These are phyloP conservation scores for Phytopythium sindhum DNA, from an alignment of 352 stramenopile genomes.

Conservation along the genomic window DNA sequence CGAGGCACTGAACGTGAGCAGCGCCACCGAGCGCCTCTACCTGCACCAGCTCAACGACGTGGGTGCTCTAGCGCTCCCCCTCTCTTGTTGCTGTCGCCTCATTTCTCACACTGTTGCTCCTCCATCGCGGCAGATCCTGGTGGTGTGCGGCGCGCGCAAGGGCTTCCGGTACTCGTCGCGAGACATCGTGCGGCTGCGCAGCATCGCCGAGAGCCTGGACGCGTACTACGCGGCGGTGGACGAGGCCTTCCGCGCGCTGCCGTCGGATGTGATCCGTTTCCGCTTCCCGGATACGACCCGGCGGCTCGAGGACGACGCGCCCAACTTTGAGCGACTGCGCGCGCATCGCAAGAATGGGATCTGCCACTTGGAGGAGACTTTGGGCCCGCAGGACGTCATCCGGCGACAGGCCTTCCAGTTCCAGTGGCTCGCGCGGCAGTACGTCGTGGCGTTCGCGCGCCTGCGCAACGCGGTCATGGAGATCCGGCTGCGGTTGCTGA, in stretches of 20 bases:
- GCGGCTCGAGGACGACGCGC: slow-evolving; percentile 60
- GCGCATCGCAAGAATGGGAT: slow-evolving; percentile 18
- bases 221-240: slow-evolving; percentile 51
- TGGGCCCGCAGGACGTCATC: slow-evolving; percentile 30
- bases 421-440: slow-evolving; percentile 66
- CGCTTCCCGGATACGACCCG: slow-evolving; percentile 43
- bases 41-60: slow-evolving; percentile 80
- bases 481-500: slow-evolving; percentile 49
- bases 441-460: slow-evolving; percentile 54
- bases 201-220: slow-evolving; percentile 47
- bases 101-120: background rate
- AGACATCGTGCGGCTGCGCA: slow-evolving; percentile 60
- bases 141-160: slow-evolving; percentile 71
- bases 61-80: slow-evolving; percentile 9
- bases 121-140: slow-evolving; percentile 43
- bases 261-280: slow-evolving; percentile 62
- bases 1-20: slow-evolving; percentile 64
- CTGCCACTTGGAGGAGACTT: slow-evolving; percentile 8
- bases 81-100: background rate
- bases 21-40: slow-evolving; percentile 64
- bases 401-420: slow-evolving; percentile 61
- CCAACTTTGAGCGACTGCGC: slow-evolving; percentile 34
- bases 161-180: slow-evolving; percentile 74
- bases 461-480: slow-evolving; percentile 45
- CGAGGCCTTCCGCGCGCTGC: slow-evolving; percentile 43